Evolutionary conservation across 2,329 filamentous ascomycete species (phyloP), one percentile per base, ranked within the genome.

Genomic region (Alternaria hordeiaustralica): DNA sequence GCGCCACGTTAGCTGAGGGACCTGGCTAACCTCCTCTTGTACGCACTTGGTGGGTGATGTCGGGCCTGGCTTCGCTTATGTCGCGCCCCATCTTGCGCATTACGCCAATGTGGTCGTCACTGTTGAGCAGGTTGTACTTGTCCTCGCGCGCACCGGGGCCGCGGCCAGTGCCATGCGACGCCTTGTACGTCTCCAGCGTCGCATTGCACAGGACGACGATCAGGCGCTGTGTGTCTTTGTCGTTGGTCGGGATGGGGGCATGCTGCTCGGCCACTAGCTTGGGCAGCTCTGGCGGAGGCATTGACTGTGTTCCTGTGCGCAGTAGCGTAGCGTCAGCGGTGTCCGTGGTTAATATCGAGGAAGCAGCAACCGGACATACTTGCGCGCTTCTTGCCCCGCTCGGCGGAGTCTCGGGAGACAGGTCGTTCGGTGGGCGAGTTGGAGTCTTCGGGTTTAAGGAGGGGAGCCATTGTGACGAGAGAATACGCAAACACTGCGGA

Each of bases 21-120:
- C 44, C 65, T 23, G 28, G 23, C 30, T 30, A 55, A 47, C 55
- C 57, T 45, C 59, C 53, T 66, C 47, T 36, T 64, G 60, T 49
- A 81, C 88, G 77, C 85, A 97, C 95, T 93, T 98, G 96, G 81
- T 99, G 96, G 49, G 96, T 97, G 76, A 99, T 99, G 82, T 99
- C 96, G 47, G 96, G 96, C 72, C 96, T 90, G 64, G 96, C 96
- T 82, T 99, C 96, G 80, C 94, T 97, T 71, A 99, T 98, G 80
- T 99, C 96, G 73, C 96, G 88, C 80, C 97, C 97, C 95, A 98
- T 98, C 86, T 98, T 99, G 77, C 96, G 91, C 94, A 99, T 97
- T 70, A 98, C 92, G 67, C 96, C 96, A 72, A 99, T 99, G 80
- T 99, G 96, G 83, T 99, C 96, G 78, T 99, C 96, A 82, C 94